These are phyloP conservation scores for Umbellularia californica DNA, from an alignment of 164 flowering plant genomes.

Conservation along the genomic window DNA sequence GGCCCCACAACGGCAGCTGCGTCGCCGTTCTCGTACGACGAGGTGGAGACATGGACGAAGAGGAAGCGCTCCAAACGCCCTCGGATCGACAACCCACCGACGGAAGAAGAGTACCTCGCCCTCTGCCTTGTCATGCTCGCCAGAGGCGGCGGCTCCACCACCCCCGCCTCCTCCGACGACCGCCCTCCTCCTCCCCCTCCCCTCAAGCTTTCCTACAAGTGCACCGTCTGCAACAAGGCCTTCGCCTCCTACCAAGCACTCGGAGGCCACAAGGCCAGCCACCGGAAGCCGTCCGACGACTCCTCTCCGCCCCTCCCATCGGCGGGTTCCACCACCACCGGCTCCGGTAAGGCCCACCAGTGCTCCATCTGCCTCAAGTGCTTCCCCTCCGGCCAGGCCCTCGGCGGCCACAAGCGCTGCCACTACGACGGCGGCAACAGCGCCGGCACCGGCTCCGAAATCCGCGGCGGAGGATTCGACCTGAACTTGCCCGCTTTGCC, in stretches of 20 bases:
- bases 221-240: conserved; percentile 62
- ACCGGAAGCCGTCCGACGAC: conserved; percentile 41
- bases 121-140: conserved; percentile 64
- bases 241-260: conserved; percentile 80
- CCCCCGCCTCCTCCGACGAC: neutral
- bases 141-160: conserved; percentile 18
- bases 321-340: neutral
- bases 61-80: conserved; percentile 53
- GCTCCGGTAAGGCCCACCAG: conserved; percentile 30
- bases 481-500: conserved; percentile 60
- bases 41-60: conserved; percentile 41
- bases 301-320: conserved; percentile 5
- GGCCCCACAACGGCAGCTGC: conserved; percentile 16
- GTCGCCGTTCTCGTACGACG: conserved; percentile 17
- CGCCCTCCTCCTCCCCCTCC: conserved; percentile 1
- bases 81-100: conserved; percentile 16
- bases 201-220: conserved; percentile 32
- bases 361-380: conserved; percentile 54
- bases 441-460: conserved; percentile 7
- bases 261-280: conserved; percentile 92
- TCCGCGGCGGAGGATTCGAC: conserved; percentile 43
- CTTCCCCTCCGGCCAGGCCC: conserved; percentile 61
- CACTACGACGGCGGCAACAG: conserved; percentile 51
- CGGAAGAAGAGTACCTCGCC: conserved; percentile 59
- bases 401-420: conserved; percentile 66